Evolutionary conservation across 371 early-diverging fungal species (phyloP).

Genomic region (Thermomucor indicae-seudaticae): DNA sequence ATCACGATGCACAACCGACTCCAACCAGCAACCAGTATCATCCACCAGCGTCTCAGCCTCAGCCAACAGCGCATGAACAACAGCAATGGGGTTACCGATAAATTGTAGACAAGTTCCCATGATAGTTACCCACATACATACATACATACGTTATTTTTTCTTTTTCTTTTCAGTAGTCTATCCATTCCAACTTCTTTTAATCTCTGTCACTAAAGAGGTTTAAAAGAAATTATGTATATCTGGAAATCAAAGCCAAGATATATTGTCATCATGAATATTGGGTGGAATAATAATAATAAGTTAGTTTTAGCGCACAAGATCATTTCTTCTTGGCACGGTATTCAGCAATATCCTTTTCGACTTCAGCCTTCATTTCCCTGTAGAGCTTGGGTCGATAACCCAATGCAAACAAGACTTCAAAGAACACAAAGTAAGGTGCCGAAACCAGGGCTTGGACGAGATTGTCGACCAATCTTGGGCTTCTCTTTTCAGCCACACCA

Average conservation of each 20-base stretch:
- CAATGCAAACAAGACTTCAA: conserved; percentile 81
- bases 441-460: conserved; percentile 86
- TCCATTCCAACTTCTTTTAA: too few relatives aligned
- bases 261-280: too few relatives aligned
- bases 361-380: conserved; percentile 55
- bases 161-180: background rate
- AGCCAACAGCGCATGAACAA: background rate
- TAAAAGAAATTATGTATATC: background rate
- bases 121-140: background rate
- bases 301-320: background rate
- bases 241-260: too few relatives aligned
- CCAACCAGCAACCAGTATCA: too few relatives aligned
- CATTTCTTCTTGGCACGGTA: conserved; percentile 37
- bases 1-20: conserved; percentile 5
- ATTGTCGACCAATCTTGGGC: conserved; percentile 87
- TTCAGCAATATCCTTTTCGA: conserved; percentile 61
- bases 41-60: too few relatives aligned
- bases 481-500: conserved; percentile 80
- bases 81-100: conserved; percentile 12
- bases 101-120: background rate
- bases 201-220: too few relatives aligned
- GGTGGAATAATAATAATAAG: background rate
- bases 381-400: conserved; percentile 80
- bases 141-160: background rate
- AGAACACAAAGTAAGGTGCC: conserved; percentile 93